Percentiles rank a stretch among this genome's conserved stretches.
phyloP scores from a whole-genome alignment of 352 stramenopile genomes.

The Pythium brachiatum region DNA sequence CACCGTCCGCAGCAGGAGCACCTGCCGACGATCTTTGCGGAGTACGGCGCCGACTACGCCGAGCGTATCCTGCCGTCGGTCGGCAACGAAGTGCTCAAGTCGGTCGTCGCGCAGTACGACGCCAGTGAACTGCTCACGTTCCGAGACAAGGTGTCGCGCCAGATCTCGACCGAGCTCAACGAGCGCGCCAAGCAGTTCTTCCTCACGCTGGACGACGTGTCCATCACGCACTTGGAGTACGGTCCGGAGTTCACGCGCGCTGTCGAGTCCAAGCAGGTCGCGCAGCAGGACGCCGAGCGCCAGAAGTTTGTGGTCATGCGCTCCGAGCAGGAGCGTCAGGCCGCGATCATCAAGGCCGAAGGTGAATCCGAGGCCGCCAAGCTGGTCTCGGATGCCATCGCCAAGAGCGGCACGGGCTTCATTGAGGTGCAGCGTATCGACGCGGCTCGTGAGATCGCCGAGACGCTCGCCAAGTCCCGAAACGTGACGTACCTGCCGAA shows the following conservation, averaged over 20 bases:
- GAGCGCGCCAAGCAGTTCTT: slow-evolving; percentile 97
- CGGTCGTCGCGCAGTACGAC: slow-evolving; percentile 97
- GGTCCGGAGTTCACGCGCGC: slow-evolving; percentile 98
- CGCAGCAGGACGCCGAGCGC: slow-evolving; percentile 98
- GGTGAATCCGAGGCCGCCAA: slow-evolving; percentile 98
- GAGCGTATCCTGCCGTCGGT: slow-evolving; percentile 99
- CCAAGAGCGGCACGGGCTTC: slow-evolving; percentile 96
- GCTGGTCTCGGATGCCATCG: slow-evolving; percentile 97
- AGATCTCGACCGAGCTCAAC: slow-evolving; percentile 97
- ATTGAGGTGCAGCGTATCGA: slow-evolving; percentile 99
- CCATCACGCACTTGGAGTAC: slow-evolving; percentile 99
- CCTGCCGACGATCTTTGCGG: slow-evolving; percentile 95
- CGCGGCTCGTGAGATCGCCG: slow-evolving; percentile 99
- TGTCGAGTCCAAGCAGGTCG: slow-evolving; percentile 99
- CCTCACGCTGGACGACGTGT: slow-evolving; percentile 99
- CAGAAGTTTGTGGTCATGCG: slow-evolving; percentile 99
- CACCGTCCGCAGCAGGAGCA: slow-evolving; percentile 93
- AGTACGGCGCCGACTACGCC: slow-evolving; percentile 97
- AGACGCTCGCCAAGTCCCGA: slow-evolving; percentile 94
- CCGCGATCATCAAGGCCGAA: slow-evolving; percentile 90
- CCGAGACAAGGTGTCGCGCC: slow-evolving; percentile 96
- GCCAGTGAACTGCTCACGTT: slow-evolving; percentile 99
- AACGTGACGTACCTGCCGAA: slow-evolving; percentile 99
- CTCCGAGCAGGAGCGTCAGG: slow-evolving; percentile 98
- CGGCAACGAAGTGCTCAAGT: slow-evolving; percentile 95